Evolutionary conservation across 1,284 basidiomycete genomes (phyloP), one percentile per base, ranked within the genome.

Genomic region (Naganishia albida): DNA sequence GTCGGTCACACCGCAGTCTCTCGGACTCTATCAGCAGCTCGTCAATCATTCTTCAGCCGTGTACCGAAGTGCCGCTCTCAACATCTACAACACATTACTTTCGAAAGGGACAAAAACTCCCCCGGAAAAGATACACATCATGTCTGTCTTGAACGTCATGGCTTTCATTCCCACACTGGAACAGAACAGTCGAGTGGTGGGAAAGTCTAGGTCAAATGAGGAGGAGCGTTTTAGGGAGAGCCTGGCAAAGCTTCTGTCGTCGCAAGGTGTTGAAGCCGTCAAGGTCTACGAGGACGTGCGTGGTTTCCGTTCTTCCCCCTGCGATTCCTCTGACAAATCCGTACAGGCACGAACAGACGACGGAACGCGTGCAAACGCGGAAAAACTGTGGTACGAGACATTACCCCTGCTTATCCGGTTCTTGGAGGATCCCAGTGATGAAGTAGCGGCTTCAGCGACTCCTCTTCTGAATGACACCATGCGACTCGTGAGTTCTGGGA

Each of bases 71-170:
- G 89, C 93, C 0, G 88, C 94, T 0, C 88, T 88, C 18, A 85
- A 85, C 38, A 86, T 94, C 0, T 79, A 99, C 60, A 84, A 87
- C 23, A 88, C 89, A 39, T 90, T 99, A 63, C 83, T 96, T 26
- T 82, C 85, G 42, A 99, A 99, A 78, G 96, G 97, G 18, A 85
- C 99, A 69, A 95, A 98, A 75, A 91, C 93, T 73, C 87, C 93
- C 0, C 80, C 83, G 2, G 94, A 98, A 78, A 96, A 98, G 80
- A 79, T 99, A 8, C 88, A 93, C 72, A 83, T 99, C 13, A 85
- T 98, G 70, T 89, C 91, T 73, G 90, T 96, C 1, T 85, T 99
- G 50, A 89, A 94, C 54, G 81, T 97, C 7, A 86, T 87, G 4
- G 84, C 88, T 65, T 87, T 95, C 25, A 80, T 97, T 6, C 86